These are phyloP conservation scores for Calophaca sinica DNA, from an alignment of 306 rosid species.

Conservation along the genomic window DNA sequence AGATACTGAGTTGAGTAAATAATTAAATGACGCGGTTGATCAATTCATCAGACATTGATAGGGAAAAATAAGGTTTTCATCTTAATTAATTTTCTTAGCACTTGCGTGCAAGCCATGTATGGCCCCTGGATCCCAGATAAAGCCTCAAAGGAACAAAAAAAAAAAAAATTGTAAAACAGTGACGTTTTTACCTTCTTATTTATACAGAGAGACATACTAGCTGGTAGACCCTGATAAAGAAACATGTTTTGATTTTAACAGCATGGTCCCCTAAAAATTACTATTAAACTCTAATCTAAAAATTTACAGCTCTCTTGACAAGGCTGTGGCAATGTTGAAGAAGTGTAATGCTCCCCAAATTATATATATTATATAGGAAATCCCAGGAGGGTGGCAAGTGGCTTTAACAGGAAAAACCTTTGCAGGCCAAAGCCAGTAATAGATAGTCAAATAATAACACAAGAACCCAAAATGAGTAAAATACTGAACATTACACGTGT, in stretches of 20 bases:
- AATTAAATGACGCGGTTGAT: not conserved
- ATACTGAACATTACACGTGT: slow-evolving; percentile 2
- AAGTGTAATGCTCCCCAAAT: slow-evolving; percentile 16
- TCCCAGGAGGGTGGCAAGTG: slow-evolving; percentile 65
- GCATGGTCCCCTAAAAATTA: slow-evolving; percentile 41
- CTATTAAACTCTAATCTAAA: slow-evolving; percentile 34
- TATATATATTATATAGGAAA: slow-evolving; percentile 17
- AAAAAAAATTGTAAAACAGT: slow-evolving; percentile 29
- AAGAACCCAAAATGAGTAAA: slow-evolving; percentile 41
- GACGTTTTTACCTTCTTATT: slow-evolving; percentile 43
- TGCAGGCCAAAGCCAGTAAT: slow-evolving; percentile 71
- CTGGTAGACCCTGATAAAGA: slow-evolving; percentile 15
- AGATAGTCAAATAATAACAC: slow-evolving; percentile 40
- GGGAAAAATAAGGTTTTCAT: not conserved
- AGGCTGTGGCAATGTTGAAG: slow-evolving; percentile 42
- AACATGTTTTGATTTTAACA: slow-evolving; percentile 36
- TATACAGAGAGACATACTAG: slow-evolving; percentile 36
- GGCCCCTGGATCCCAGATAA: slow-evolving; percentile 43
- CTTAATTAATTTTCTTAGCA: slow-evolving; percentile 14
- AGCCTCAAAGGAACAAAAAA: slow-evolving; percentile 13
- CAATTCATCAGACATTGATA: not conserved
- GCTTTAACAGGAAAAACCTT: slow-evolving; percentile 53
- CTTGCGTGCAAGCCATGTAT: slow-evolving; percentile 25
- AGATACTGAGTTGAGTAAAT: slow-evolving; percentile 13
- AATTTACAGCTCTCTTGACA: slow-evolving; percentile 45